phyloP scores from a whole-genome alignment of 148 eudicot species.

The Arbutus unedo region DNA sequence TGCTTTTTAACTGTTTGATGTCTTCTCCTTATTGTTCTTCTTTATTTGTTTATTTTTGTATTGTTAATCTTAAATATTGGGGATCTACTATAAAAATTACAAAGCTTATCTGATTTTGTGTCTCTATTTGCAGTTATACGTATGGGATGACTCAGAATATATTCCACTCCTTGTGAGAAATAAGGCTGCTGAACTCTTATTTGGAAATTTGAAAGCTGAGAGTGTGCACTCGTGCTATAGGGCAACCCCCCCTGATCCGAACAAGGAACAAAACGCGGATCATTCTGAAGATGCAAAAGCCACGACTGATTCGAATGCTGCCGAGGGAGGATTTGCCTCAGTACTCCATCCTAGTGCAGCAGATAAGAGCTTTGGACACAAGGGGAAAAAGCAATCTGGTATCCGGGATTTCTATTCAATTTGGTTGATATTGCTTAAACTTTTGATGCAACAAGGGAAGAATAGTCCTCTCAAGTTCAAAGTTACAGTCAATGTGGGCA shows the following conservation, averaged over 20 bases:
- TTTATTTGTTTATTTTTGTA: neutral
- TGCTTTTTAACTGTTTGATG: neutral
- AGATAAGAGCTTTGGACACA: constrained; percentile 11
- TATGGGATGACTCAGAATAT: constrained; percentile 70
- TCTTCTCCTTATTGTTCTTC: neutral
- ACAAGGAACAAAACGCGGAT: neutral
- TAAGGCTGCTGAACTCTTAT: constrained; percentile 71
- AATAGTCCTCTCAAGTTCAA: constrained; percentile 64
- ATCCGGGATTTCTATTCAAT: constrained; percentile 45
- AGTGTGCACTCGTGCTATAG: constrained; percentile 50
- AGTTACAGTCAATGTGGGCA: constrained; percentile 41
- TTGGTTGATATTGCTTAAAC: constrained; percentile 64
- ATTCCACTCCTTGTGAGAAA: constrained; percentile 68
- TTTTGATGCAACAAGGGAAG: constrained; percentile 47
- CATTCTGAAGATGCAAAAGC: constrained; percentile 8
- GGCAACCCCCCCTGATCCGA: neutral
- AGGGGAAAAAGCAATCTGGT: constrained; percentile 4
- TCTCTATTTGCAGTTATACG: constrained; percentile 57
- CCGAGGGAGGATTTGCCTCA: neutral
- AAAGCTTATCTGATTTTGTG: neutral
- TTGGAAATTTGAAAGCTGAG: constrained; percentile 73
- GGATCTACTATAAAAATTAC: neutral
- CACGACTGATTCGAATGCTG: constrained; percentile 1
- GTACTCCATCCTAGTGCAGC: constrained; percentile 9
- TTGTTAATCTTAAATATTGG: neutral